A percentile compares a stretch with the other conserved stretches of the same genome.
Evolutionary conservation across 352 stramenopile species (phyloP).

Genomic region (Phytophthora quininea): DNA sequence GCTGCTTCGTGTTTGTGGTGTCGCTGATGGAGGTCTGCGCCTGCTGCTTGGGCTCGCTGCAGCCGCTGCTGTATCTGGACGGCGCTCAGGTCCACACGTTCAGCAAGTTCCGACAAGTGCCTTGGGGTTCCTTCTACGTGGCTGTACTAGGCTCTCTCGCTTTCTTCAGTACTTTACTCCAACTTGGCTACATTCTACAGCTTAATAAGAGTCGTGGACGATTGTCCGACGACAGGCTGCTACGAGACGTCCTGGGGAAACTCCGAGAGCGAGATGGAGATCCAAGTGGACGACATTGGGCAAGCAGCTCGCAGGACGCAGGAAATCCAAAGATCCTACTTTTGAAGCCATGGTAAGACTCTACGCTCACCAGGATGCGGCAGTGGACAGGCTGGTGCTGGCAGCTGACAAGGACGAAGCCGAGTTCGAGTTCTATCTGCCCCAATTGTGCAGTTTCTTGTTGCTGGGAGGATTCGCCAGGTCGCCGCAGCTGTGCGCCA

Average conservation of each 20-base stretch:
- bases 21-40: conserved; percentile 60
- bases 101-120: conserved; percentile 41
- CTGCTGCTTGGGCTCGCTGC: conserved; percentile 55
- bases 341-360: conserved; percentile 87
- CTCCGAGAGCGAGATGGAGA: conserved; percentile 49
- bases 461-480: conserved; percentile 69
- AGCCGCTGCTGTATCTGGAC: conserved; percentile 70
- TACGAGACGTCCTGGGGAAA: conserved; percentile 68
- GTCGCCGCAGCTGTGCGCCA: conserved; percentile 66
- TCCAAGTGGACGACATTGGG: conserved; percentile 82
- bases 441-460: conserved; percentile 86
- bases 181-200: conserved; percentile 79
- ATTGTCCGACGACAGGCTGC: conserved; percentile 62
- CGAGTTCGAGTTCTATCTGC: conserved; percentile 87
- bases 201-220: conserved; percentile 77
- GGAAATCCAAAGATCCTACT: conserved; percentile 66
- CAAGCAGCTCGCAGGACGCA: conserved; percentile 59
- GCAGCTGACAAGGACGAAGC: conserved; percentile 62
- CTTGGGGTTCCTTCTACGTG: conserved; percentile 66
- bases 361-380: conserved; percentile 79
- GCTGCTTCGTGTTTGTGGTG: conserved; percentile 81
- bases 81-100: conserved; percentile 53
- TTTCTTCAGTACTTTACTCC: conserved; percentile 56
- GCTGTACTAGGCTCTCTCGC: conserved; percentile 52
- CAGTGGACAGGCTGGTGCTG: conserved; percentile 54